A percentile compares a stretch with the other conserved stretches of the same genome.
Evolutionary conservation across 1,139 yeast genomes (phyloP).

Genomic region (Kluyveromyces sp.): DNA sequence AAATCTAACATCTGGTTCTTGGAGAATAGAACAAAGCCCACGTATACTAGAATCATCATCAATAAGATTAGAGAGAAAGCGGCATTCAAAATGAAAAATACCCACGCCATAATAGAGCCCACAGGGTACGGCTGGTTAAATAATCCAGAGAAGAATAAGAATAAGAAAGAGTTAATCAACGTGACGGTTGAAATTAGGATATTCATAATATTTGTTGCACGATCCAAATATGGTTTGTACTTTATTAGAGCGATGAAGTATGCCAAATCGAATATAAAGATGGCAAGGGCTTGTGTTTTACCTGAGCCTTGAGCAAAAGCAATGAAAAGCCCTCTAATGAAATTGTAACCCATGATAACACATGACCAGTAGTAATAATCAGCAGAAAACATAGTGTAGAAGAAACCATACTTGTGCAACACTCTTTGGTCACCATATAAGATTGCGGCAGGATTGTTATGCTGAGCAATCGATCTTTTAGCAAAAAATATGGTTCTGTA

Average conservation of each 20-base stretch:
- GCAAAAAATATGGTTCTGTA: constrained; percentile 55
- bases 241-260: constrained; percentile 52
- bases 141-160: constrained; percentile 64
- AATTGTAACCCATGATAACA: constrained; percentile 46
- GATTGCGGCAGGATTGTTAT: constrained; percentile 69
- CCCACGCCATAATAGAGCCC: constrained; percentile 71
- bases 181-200: constrained; percentile 58
- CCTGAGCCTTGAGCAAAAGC: constrained; percentile 66
- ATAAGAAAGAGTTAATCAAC: constrained; percentile 62
- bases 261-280: constrained; percentile 58
- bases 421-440: constrained; percentile 62
- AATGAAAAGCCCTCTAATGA: constrained; percentile 56
- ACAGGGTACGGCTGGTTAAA: constrained; percentile 64
- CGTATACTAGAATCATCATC: constrained; percentile 51
- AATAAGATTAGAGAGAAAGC: constrained; percentile 63
- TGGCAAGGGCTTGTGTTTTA: constrained; percentile 56
- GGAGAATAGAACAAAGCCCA: constrained; percentile 48
- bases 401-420: constrained; percentile 64
- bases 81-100: constrained; percentile 70
- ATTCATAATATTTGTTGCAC: constrained; percentile 60
- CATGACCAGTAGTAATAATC: constrained; percentile 68
- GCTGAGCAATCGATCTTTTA: constrained; percentile 41
- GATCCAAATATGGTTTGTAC: constrained; percentile 61
- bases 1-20: constrained; percentile 75
- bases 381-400: constrained; percentile 78